phyloP scores from a whole-genome alignment of 2,329 filamentous ascomycete species.

The Fusarium domesticum region DNA sequence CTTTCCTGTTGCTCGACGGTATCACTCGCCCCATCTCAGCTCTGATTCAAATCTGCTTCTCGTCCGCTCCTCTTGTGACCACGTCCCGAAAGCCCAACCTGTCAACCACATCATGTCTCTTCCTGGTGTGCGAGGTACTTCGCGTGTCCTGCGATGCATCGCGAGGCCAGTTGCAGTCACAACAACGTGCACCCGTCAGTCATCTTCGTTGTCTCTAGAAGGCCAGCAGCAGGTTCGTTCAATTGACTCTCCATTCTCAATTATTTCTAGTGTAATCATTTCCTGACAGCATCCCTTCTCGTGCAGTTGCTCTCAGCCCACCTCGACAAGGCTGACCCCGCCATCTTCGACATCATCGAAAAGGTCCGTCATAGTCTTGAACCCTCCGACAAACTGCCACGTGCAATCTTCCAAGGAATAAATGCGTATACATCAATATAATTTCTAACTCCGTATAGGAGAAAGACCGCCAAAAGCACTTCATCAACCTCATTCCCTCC shows the following conservation, averaged over 20 bases:
- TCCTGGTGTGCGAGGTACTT: slow-evolving; percentile 46
- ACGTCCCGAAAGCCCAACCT: slow-evolving; percentile 1
- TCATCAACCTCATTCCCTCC: slow-evolving; percentile 94
- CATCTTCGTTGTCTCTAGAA: slow-evolving; percentile 49
- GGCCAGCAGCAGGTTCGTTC: slow-evolving; percentile 57
- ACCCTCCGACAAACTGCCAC: background rate
- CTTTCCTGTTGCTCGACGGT: background rate
- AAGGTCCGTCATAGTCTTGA: slow-evolving; percentile 56
- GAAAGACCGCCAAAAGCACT: slow-evolving; percentile 94
- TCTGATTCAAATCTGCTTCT: too few relatives aligned
- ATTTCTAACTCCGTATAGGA: slow-evolving; percentile 56
- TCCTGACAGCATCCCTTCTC: slow-evolving; percentile 16
- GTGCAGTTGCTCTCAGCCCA: slow-evolving; percentile 78
- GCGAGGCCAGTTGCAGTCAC: slow-evolving; percentile 29
- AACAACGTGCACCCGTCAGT: slow-evolving; percentile 33
- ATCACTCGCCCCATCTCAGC: background rate
- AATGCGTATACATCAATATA: too few relatives aligned
- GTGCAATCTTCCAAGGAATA: too few relatives aligned
- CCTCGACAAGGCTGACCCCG: slow-evolving; percentile 80
- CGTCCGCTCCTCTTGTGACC: slow-evolving; percentile 2
- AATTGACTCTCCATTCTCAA: slow-evolving; percentile 5
- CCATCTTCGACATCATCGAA: slow-evolving; percentile 84
- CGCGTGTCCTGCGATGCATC: slow-evolving; percentile 45
- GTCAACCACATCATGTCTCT: slow-evolving; percentile 44
- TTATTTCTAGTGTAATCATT: background rate